Base-by-base conservation (phyloP, 345 rosid species). In the Salix udensis region DNA sequence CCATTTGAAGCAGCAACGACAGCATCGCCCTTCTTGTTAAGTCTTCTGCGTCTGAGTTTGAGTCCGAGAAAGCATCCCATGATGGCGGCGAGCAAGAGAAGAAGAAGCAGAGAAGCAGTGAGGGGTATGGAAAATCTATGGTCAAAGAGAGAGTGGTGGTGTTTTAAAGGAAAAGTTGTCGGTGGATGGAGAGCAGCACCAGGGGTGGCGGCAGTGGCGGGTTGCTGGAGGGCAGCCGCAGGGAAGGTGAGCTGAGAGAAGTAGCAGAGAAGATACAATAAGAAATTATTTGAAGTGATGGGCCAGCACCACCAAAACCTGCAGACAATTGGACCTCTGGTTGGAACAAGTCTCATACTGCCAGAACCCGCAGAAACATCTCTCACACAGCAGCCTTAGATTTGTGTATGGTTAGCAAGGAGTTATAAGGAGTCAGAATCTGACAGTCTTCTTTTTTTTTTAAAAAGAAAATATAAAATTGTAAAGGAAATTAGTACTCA, bases 51-150 rank as follows among this genome's bases (percentile, higher is more conserved):
- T 61, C 72, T 24, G 62, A 74, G 65, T 74, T 48, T 82, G 79
- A 76, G 69, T 26, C 80, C 78, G 60, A 85, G 81, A 67, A 88
- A 76, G 78, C 84, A 87, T 72, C 82, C 87, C 92, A 90, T 90
- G 70, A 75, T 8, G 46, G 19, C 12, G 34, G 8, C 26, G 14
- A 71, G 58, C 70, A 78, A 18, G 16, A 78, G 76, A 30, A 36
- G 46, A 16, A 81, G 53, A 37, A 23, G 53, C 21, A 65, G 70
- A 44, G 37, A 65, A 31, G 77, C 48, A 14, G 74, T 44, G 36
- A 68, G 23, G 36, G 71, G n/a, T 6, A 78, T 30, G 26, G 48
- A 4, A 44, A 72, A 14, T 16, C 4, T 73, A 68, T 65, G 67
- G 71, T 66, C 74, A 69, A 70, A 68, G 68, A 26, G 60, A 7